Evolutionary conservation across 106 monocot genomes (phyloP), one percentile per base, ranked within the genome.

Genomic region (Dendrobium catenatum): DNA sequence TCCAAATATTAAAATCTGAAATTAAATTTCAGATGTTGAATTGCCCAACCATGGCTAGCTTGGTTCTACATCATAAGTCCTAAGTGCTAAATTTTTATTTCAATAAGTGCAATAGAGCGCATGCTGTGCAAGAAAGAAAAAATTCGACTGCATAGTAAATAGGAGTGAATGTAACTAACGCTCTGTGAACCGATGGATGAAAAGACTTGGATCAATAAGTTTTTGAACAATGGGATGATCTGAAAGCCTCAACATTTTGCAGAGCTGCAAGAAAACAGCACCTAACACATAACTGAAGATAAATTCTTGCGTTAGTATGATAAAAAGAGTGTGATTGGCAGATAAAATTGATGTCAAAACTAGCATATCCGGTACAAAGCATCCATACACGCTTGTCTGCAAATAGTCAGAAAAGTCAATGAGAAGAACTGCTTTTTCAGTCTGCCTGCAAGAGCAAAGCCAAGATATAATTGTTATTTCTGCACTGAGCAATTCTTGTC

Each of bases 231-330:
- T 85, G 42, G 94, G 95, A 95, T 98, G 98, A 11, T 92, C 91
- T 59, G 82, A 80, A 48, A 98, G 91, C 40, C 78, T 86, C 31
- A 98, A 86, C 54, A 83, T 55, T 84, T 87, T 82, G 81, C 98
- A 95, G 13, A 98, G 88, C 91, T 98, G 95, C 87, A 98, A 84
- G 86, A 95, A 98, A 9, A 98, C 89, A 82, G 95, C 94, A 85
- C 98, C 98, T 83, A 98, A 82, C 33, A 98, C 95, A 90, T 98
- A 98, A 78, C 98, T 98, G 95, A 85, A 89, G 27, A 94, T 16
- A 84, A 81, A 24, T 79, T 78, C 78, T 42, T 55, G 85, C 11
- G 83, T 84, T 67, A 90, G 78, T 37, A 46, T 42, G 77, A 29
- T 47, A 42, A 79, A 29, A 1, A 55, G 40, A 51, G 2, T 76